These are phyloP conservation scores for Aspergillus latus DNA, from an alignment of 2,329 filamentous ascomycete species.

Conservation along the genomic window DNA sequence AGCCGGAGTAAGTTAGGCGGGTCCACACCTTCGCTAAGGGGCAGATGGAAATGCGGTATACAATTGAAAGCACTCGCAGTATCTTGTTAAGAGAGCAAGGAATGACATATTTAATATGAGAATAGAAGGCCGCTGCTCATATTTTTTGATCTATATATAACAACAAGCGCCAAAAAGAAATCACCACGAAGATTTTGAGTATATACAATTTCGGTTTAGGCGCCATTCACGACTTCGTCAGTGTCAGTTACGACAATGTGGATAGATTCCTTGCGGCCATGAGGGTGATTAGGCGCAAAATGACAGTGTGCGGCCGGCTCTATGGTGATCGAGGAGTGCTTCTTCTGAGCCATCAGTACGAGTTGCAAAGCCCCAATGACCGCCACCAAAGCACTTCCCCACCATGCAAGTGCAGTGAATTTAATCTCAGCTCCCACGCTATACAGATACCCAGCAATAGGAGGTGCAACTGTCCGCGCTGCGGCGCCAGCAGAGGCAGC, in stretches of 20 bases:
- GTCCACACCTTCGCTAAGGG: too few relatives aligned
- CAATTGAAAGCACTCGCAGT: too few relatives aligned
- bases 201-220: background rate
- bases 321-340: constrained; percentile 42
- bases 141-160: too few relatives aligned
- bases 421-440: constrained; percentile 58
- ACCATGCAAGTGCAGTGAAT: constrained; percentile 64
- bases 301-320: constrained; percentile 35
- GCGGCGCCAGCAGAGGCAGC: constrained; percentile 71
- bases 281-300: constrained; percentile 20
- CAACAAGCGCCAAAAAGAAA: too few relatives aligned
- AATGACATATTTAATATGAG: too few relatives aligned
- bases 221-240: constrained; percentile 11
- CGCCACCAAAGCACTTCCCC: constrained; percentile 58
- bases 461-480: constrained; percentile 68
- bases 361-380: constrained; percentile 57
- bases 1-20: too few relatives aligned
- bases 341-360: constrained; percentile 55
- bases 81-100: too few relatives aligned
- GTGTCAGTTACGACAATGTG: constrained; percentile 33
- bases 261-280: constrained; percentile 25
- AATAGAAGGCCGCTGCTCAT: too few relatives aligned
- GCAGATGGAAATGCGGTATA: too few relatives aligned
- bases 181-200: background rate
- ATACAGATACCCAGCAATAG: constrained; percentile 67